Evolutionary conservation across 441 rosid genomes (phyloP), one percentile per base, ranked within the genome.

Genomic region (Populus tomentosa): DNA sequence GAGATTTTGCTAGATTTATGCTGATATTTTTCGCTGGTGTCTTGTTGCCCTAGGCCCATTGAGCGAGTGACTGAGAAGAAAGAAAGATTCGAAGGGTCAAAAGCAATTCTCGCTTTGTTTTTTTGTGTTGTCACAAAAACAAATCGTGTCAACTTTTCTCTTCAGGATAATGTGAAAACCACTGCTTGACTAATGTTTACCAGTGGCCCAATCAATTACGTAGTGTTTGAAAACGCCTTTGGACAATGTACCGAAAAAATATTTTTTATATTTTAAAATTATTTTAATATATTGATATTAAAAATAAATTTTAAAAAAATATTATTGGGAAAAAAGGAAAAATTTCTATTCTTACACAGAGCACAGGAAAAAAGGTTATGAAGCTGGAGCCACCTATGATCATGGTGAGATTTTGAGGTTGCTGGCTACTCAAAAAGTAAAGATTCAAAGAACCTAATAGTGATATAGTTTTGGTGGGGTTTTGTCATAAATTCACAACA

Each of bases 1-100:
- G 72, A 16, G 71, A 79, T 63, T 50, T 46, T 69, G n/a, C 2
- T 20, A 46, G 71, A 69, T 64, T 79, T 46, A 13, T 8, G 42
- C 50, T 38, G 18, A 26, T 8, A 33, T 23, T 13, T 16, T 62
- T 10, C 1, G 10, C n/a, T 3, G 11, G 20, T 3, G 30, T 38
- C 36, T 26, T 23, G 33, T 6, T 69, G 35, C 10, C 36, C 20
- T 23, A 21, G 42, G 30, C 18, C 10, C 10, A 4, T 10, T 40
- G n/a, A 23, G 26, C 4, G 4, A 23, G 36, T 16, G 24, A 71
- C 1, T 35, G 30, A 38, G 76, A 63, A 68, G 67, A 32, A 75
- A 23, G 59, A 68, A 35, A 24, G 69, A 26, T 16, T 53, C 5
- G 18, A 30, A 65, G 33, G 7, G 71, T 68, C 71, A 68, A 68